A percentile compares a stretch with the other conserved stretches of the same genome.
phyloP scores from a whole-genome alignment of 805 yeast species.

The Metschnikowia gelsemii region DNA sequence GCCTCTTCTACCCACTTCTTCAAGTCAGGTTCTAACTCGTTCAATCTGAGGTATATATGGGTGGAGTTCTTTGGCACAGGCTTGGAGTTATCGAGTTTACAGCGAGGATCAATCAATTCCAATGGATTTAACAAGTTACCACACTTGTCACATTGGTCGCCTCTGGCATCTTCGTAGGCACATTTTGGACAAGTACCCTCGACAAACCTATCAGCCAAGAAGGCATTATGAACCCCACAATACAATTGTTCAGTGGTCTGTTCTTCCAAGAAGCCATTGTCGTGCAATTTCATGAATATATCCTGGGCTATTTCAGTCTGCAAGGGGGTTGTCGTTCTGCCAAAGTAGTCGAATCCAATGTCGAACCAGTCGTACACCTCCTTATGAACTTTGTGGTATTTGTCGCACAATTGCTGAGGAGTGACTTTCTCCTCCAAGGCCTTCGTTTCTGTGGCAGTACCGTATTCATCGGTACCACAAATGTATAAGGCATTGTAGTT shows the following conservation, averaged over 20 bases:
- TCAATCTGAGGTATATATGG: conserved; percentile 80
- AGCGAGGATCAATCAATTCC: conserved; percentile 90
- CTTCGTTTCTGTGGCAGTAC: conserved; percentile 98
- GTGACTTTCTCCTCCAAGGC: conserved; percentile 91
- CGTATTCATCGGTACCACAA: conserved; percentile 99
- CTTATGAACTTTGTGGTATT: conserved; percentile 81
- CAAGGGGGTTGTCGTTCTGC: conserved; percentile 88
- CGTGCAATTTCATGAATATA: conserved; percentile 71
- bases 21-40: conserved; percentile 77
- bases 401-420: conserved; percentile 87
- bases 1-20: conserved; percentile 70
- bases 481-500: conserved; percentile 81
- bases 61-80: conserved; percentile 82
- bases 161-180: conserved; percentile 94
- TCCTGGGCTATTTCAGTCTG: conserved; percentile 97
- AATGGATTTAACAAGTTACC: conserved; percentile 87
- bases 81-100: conserved; percentile 82
- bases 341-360: conserved; percentile 90
- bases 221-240: conserved; percentile 88
- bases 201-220: conserved; percentile 92
- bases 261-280: conserved; percentile 83
- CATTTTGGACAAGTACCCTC: conserved; percentile 98
- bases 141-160: conserved; percentile 98
- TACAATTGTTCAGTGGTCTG: conserved; percentile 85
- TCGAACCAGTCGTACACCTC: conserved; percentile 97